Percentiles rank a stretch among this genome's conserved stretches.
Evolutionary conservation across 352 stramenopile genomes (phyloP).

Genomic region (Globisporangium heterothallicum): DNA sequence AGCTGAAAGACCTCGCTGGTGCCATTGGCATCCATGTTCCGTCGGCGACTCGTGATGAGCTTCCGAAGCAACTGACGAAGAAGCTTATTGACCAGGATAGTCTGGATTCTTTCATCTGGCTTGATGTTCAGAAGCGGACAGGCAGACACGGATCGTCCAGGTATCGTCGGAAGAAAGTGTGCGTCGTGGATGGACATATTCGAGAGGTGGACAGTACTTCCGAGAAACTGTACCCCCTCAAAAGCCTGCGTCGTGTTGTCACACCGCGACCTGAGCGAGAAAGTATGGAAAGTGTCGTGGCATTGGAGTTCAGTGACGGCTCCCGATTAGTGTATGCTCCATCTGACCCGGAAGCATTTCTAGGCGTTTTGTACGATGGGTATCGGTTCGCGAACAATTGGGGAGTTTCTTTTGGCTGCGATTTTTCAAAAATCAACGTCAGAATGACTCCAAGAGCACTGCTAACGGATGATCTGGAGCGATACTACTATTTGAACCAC

Average conservation of each 20-base stretch:
- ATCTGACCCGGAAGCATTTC: conserved; percentile 49
- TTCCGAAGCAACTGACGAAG: conserved; percentile 47
- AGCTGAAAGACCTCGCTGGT: conserved; percentile 55
- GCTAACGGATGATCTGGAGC: conserved; percentile 46
- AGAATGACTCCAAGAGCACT: conserved; percentile 47
- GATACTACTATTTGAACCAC: conserved; percentile 48
- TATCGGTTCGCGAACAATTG: conserved; percentile 59
- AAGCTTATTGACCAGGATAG: conserved; percentile 28
- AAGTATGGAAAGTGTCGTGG: conserved; percentile 34
- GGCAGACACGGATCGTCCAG: conserved; percentile 51
- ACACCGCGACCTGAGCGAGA: conserved; percentile 23
- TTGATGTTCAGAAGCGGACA: conserved; percentile 52
- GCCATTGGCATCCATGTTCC: conserved; percentile 57
- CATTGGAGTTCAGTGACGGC: conserved; percentile 64
- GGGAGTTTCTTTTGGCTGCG: conserved; percentile 49
- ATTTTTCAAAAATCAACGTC: conserved; percentile 65
- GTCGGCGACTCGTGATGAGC: conserved; percentile 25
- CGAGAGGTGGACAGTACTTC: conserved; percentile 40
- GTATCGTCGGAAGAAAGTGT: conserved; percentile 62
- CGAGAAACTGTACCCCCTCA: conserved; percentile 56
- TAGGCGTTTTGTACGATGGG: conserved; percentile 65
- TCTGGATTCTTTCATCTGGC: conserved; percentile 36
- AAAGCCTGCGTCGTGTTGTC: conserved; percentile 46
- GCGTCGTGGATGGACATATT: conserved; percentile 44
- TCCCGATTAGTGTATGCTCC: conserved; percentile 54